Percentiles rank a stretch among this genome's conserved stretches.
These are phyloP conservation scores for Trichoderma sp. DNA, from an alignment of 2,329 filamentous ascomycete genomes.

Conservation along the genomic window DNA sequence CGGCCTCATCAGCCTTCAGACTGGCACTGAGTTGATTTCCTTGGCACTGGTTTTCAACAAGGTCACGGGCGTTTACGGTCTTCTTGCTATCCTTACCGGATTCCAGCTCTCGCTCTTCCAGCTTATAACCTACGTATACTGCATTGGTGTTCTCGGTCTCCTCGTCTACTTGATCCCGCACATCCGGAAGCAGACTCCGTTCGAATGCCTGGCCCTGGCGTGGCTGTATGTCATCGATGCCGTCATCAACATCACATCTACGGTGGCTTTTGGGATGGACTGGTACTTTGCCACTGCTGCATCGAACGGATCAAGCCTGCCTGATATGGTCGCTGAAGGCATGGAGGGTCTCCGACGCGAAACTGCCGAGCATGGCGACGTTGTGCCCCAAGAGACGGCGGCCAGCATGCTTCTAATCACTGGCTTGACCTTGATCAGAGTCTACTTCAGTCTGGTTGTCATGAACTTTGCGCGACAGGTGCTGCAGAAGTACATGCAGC, in stretches of 20 bases:
- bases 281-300: slow-evolving; percentile 75
- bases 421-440: slow-evolving; percentile 67
- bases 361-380: slow-evolving; percentile 34
- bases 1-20: slow-evolving; percentile 80
- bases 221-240: slow-evolving; percentile 85
- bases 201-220: slow-evolving; percentile 76
- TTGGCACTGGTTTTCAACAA: slow-evolving; percentile 87
- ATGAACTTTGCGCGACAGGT: slow-evolving; percentile 78
- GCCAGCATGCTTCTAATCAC: slow-evolving; percentile 77
- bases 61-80: slow-evolving; percentile 82
- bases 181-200: slow-evolving; percentile 72
- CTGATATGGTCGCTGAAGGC: slow-evolving; percentile 32
- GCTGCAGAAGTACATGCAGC: slow-evolving; percentile 60
- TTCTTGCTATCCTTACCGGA: slow-evolving; percentile 85
- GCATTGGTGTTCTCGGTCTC: slow-evolving; percentile 64
- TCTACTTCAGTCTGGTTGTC: slow-evolving; percentile 82
- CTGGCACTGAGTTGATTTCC: slow-evolving; percentile 80
- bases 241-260: slow-evolving; percentile 77
- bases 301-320: slow-evolving; percentile 36
- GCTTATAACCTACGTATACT: slow-evolving; percentile 89
- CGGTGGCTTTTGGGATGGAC: slow-evolving; percentile 72
- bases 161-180: slow-evolving; percentile 71
- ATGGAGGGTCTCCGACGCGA: slow-evolving; percentile 35
- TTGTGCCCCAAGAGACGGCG: slow-evolving; percentile 55
- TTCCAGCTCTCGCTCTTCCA: slow-evolving; percentile 79